Conservation (phyloP, 2,329 filamentous ascomycete species). For the Ophiostoma novo-ulmi region DNA sequence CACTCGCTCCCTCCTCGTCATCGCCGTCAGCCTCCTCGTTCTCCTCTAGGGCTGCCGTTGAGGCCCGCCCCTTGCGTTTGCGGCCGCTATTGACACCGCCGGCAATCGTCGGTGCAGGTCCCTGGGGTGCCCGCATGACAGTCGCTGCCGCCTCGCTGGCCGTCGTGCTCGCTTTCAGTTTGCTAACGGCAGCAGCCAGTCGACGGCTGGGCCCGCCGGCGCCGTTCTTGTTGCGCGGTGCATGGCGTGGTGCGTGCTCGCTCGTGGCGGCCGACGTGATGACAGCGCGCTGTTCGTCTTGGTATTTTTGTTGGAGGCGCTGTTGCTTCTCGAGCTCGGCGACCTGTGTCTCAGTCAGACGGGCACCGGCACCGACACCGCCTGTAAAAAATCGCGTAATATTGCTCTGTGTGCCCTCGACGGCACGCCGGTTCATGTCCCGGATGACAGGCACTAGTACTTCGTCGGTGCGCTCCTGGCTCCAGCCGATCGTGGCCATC, state of each 20-base stretch:
- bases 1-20: conserved; percentile 23
- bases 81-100: conserved; percentile 24
- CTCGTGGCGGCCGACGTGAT: conserved; percentile 24
- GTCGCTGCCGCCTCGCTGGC: conserved; percentile 24
- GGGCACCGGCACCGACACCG: conserved; percentile 41
- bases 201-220: conserved; percentile 31
- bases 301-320: background rate
- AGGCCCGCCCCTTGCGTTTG: conserved; percentile 34
- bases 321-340: conserved; percentile 18
- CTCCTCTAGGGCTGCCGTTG: background rate
- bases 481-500: conserved; percentile 91
- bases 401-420: conserved; percentile 90
- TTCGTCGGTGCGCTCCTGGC: conserved; percentile 85
- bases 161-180: conserved; percentile 30
- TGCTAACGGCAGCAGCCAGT: conserved; percentile 35
- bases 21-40: conserved; percentile 23
- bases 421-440: conserved; percentile 85
- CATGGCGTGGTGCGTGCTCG: conserved; percentile 32
- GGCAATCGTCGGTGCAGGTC: conserved; percentile 12
- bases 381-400: conserved; percentile 92
- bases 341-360: conserved; percentile 22
- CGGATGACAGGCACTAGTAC: conserved; percentile 90
- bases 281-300: conserved; percentile 19
- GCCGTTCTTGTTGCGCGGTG: conserved; percentile 26
- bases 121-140: conserved; percentile 12